Evolutionary conservation across 768 basidiomycete genomes (phyloP), one percentile per base, ranked within the genome.

Genomic region (Pisolithus tinctorius): DNA sequence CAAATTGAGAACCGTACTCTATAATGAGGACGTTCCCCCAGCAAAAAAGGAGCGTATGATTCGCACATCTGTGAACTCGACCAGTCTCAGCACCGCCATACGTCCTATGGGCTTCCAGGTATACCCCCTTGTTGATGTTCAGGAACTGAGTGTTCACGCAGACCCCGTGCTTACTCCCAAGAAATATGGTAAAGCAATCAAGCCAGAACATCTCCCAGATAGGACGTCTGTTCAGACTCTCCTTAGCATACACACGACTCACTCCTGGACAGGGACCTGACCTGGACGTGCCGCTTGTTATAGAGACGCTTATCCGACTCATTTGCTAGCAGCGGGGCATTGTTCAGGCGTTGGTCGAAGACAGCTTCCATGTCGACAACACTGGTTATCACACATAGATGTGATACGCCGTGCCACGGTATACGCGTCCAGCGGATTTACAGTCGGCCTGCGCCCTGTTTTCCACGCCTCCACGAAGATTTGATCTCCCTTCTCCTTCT

Each of bases 31-130:
- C 8, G 77, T 86, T 4, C 65, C 77, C 0, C 74, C 1, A 20
- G 20, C 20, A 20, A 20, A 20, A 20, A 75, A 78, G 53, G 76
- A 70, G 39, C 81, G 88, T 23, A 94, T 94, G 93, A 71, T 78
- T 50, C 75, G 80, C 59, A 74, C 76, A 1, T 92, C 92, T 1
- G 72, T 69, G 27, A 68, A 76, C 9, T 84, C 89, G 0, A 97
- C 94, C 1, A 86, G 82, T 9, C 63, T 75, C 2, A 78, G 83
- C 65, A 86, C 84, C 0, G 95, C 95, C 0, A 55, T 97, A 4
- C 70, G 90, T 38, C 66, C 97, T 45, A 96, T 93, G 2, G 95
- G 90, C 6, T 97, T 92, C 67, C 89, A 93, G 75, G 95, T 93
- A 56, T 20, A 20, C 20, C 20, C 20, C 20, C 20, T 20, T 20